Evolutionary conservation across 2,329 filamentous ascomycete species (phyloP).

Genomic region (Chaetothyriales sp.): DNA sequence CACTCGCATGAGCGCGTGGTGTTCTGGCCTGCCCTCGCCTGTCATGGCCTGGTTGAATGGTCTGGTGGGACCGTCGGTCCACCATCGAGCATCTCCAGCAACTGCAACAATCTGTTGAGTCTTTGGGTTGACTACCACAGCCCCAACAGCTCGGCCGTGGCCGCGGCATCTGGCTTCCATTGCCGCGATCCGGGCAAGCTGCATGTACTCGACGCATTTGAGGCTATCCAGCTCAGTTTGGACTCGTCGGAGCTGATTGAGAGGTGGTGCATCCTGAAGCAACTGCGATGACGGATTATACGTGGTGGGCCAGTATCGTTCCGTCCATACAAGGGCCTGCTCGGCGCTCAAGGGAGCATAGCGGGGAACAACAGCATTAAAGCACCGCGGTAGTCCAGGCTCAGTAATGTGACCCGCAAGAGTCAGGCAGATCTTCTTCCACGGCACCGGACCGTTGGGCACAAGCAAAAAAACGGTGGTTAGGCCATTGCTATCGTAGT

Average conservation of each 20-base stretch:
- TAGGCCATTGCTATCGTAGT: slow-evolving; percentile 9
- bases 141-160: slow-evolving; percentile 27
- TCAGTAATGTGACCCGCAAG: slow-evolving; percentile 25
- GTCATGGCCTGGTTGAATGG: slow-evolving; percentile 15
- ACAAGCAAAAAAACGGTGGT: slow-evolving; percentile 29
- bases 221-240: slow-evolving; percentile 25
- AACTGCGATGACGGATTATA: slow-evolving; percentile 32
- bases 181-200: slow-evolving; percentile 26
- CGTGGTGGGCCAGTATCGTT: slow-evolving; percentile 28
- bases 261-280: slow-evolving; percentile 28
- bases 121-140: slow-evolving; percentile 31
- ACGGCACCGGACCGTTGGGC: slow-evolving; percentile 24
- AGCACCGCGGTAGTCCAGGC: slow-evolving; percentile 19
- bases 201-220: slow-evolving; percentile 21
- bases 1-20: slow-evolving; percentile 33
- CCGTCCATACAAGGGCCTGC: slow-evolving; percentile 30
- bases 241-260: slow-evolving; percentile 22
- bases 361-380: slow-evolving; percentile 24
- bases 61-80: slow-evolving; percentile 5
- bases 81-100: slow-evolving; percentile 29
- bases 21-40: slow-evolving; percentile 28
- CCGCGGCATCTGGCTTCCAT: slow-evolving; percentile 24
- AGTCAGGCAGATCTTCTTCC: slow-evolving; percentile 16
- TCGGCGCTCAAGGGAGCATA: slow-evolving; percentile 25
- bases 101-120: slow-evolving; percentile 29